Conservation (phyloP, 2,329 filamentous ascomycete species). For the Emergomyces orientalis region DNA sequence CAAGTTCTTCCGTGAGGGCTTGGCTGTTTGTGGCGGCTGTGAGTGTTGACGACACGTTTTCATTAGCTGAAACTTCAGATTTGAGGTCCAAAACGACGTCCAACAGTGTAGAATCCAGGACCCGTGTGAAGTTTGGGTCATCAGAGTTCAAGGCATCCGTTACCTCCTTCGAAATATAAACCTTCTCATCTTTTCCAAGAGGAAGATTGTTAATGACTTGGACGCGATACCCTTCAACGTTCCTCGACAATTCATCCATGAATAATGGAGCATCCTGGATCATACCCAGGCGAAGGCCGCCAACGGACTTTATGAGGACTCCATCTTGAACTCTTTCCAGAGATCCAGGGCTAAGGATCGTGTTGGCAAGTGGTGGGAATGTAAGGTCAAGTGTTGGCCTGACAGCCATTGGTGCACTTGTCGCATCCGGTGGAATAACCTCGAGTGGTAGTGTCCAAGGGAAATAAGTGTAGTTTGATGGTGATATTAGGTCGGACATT, state of each 20-base stretch:
- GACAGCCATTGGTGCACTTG: conserved; percentile 61
- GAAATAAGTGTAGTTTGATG: conserved; percentile 73
- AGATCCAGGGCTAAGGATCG: conserved; percentile 38
- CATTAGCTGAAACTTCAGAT: conserved; percentile 21
- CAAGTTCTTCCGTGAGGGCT: conserved; percentile 15
- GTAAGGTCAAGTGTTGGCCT: conserved; percentile 63
- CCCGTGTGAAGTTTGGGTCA: conserved; percentile 74
- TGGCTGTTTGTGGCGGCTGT: conserved; percentile 18
- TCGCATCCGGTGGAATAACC: conserved; percentile 66
- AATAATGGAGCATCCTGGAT: conserved; percentile 36
- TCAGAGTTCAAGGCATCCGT: conserved; percentile 54
- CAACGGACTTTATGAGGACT: conserved; percentile 51
- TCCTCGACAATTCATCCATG: conserved; percentile 14
- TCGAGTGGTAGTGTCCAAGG: conserved; percentile 81
- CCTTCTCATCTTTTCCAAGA: conserved; percentile 77
- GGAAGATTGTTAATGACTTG: conserved; percentile 71
- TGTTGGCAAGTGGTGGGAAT: conserved; percentile 50
- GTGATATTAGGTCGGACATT: conserved; percentile 47
- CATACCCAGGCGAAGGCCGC: conserved; percentile 47
- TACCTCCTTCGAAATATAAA: conserved; percentile 70
- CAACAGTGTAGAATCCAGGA: conserved; percentile 62
- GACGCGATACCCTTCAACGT: conserved; percentile 44
- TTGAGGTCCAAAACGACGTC: conserved; percentile 60
- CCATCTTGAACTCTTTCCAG: conserved; percentile 51
- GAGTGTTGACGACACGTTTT: conserved; percentile 22